A percentile compares a stretch with the other conserved stretches of the same genome.
Evolutionary conservation across 345 rosid genomes (phyloP).

Genomic region (Abelmoschus esculentus): DNA sequence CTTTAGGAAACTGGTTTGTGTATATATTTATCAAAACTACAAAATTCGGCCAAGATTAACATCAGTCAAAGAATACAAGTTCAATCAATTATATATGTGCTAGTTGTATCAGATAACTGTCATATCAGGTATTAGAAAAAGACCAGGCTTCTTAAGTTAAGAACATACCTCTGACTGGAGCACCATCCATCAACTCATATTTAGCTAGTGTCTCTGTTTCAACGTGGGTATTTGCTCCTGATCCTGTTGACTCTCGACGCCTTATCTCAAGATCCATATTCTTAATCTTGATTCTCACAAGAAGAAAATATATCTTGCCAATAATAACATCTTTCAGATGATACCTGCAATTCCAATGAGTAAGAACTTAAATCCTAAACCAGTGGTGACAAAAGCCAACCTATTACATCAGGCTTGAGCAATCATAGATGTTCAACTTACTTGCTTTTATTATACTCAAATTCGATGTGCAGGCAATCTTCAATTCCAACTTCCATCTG

Average conservation of each 20-base stretch:
- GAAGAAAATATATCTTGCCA: constrained; percentile 87
- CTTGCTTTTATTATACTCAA: constrained; percentile 99
- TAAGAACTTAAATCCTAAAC: constrained; percentile 2
- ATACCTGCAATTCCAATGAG: constrained; percentile 46
- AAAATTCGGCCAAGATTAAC: background rate
- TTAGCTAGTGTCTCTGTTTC: constrained; percentile 98
- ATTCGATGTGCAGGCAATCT: constrained; percentile 95
- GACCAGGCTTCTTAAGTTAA: background rate
- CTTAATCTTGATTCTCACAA: constrained; percentile 97
- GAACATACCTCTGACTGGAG: constrained; percentile 86
- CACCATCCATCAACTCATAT: constrained; percentile 98
- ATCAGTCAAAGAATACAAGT: background rate
- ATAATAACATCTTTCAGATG: constrained; percentile 94
- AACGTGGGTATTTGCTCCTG: constrained; percentile 92
- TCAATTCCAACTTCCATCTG: constrained; percentile 99
- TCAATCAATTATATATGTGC: constrained; percentile 11
- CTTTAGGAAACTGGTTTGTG: background rate
- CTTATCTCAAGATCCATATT: constrained; percentile 99
- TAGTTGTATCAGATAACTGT: background rate
- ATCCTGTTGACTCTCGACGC: constrained; percentile 92
- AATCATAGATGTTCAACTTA: constrained; percentile 27
- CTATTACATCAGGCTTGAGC: background rate
- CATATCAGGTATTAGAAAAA: background rate
- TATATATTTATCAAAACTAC: background rate
- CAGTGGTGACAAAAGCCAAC: background rate